Base-by-base conservation (phyloP, 2,329 filamentous ascomycete species). In the Colletotrichum filicis region DNA sequence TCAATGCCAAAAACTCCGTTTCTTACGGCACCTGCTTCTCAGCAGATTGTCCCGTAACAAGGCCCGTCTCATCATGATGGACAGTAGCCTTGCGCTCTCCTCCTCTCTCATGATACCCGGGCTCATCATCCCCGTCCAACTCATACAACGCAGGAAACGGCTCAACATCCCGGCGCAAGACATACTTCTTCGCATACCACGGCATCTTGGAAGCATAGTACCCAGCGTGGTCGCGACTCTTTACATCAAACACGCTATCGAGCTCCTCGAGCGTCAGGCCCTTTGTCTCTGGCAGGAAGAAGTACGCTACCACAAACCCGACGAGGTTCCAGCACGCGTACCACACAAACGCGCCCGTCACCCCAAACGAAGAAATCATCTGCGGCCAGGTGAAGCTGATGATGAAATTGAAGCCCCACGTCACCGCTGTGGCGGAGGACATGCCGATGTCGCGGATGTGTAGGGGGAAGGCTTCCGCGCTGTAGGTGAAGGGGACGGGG, bases 401-500 rank as follows among this genome's bases (percentile, higher is more conserved):
- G 75, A 83, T 78, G 56, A 82, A 83, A 74, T 83, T 83, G 76
- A 83, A 85, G 0, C 81, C 79, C 83, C 83, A 85, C 0, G 80
- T 83, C 14, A 83, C 83, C 0, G 83, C 81, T 0, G 83, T 84
- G 16, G 83, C 81, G 42, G 68, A 70, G 0, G 87, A 82, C 88
- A 90, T 90, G 16, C 88, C 88, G 66, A 88, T 85, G 11, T 87
- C 86, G 61, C 89, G 85, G 12, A 90, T 85, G 57, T 90, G 89
- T 0, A 90, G 79, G 0, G 89, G 88, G 75, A 90, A 90, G 0
- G 88, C 89, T 75, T 91, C 89, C 1, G 89, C 89, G 0, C 87
- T 89, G 77, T 91, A 91, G 0, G 88, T 90, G 75, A 90, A 90
- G 0, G 89, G 88, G 0, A 91, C 89, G 0, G 89, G 88, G 0